Base-by-base conservation (phyloP, 2,329 filamentous ascomycete genomes). In the Elsinoe fawcettii region DNA sequence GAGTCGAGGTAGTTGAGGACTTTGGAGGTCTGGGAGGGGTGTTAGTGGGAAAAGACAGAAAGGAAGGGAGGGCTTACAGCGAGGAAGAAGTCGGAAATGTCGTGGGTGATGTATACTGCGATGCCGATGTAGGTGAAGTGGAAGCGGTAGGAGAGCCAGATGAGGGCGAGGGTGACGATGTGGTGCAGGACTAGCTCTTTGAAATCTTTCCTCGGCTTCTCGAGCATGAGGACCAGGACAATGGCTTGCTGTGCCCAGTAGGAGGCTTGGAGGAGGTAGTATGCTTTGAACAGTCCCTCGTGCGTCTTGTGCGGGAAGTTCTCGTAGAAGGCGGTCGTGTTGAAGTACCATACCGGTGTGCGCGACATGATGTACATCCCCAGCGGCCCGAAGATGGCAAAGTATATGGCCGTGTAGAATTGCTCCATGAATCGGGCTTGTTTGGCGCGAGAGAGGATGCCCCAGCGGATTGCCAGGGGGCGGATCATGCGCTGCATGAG, bases 241-340 rank as follows among this genome's bases (percentile, higher is more conserved):
- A 97, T 87, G 53, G 87, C 88, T 76, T 96, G 91, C 77, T 96
- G 91, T 2, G 88, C 84, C 92, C 92, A 97, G 79, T 96, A 97
- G 63, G 87, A 88, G 43, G 90, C 92, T 74, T 97, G 85, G 66
- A 96, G 87, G 62, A 97, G 79, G 71, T 97, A 97, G 75, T 96
- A 97, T 60, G 92, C 90, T 77, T 97, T 97, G 81, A 96, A 90
- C 37, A 80, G 66, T 58, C 78, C 88, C 61, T 88, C 85, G 69
- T 95, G 90, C 25, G 86, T 85, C 65, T 81, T 80, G 73, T 96
- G 91, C 4, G 91, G 91, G 71, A 90, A 96, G 16, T 77, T 78
- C 71, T 92, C 88, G 73, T 95, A 96, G 88, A 96, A 95, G 71
- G 84, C 89, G 25, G 76, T 78, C 1, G 88, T 93, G 75, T 95